These are phyloP conservation scores for Leishmania mexicana DNA, from an alignment of 208 protist species.

Conservation along the genomic window DNA sequence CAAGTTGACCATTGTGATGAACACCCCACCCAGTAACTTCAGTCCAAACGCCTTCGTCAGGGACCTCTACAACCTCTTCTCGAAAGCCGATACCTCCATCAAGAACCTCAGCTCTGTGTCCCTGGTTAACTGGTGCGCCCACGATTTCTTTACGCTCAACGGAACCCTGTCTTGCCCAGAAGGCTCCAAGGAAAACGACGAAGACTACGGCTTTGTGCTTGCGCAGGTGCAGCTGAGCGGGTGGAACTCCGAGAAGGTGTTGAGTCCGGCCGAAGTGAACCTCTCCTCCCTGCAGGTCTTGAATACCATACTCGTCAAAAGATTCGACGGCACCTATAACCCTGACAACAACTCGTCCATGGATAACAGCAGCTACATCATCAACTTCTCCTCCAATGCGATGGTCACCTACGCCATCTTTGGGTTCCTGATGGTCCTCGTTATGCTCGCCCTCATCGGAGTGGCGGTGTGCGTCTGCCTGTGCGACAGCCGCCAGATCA, in stretches of 20 bases:
- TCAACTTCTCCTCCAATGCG: constrained; percentile 9
- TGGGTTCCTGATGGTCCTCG: constrained; percentile 14
- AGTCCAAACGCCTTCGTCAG: neutral
- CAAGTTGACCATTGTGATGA: constrained; percentile 5
- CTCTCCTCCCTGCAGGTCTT: constrained; percentile 2
- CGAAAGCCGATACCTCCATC: constrained; percentile 4
- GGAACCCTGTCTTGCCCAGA: constrained; percentile 13
- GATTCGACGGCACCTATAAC: constrained; percentile 10
- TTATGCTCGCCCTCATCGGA: constrained; percentile 9
- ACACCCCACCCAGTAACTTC: neutral
- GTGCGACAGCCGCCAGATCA: constrained; percentile 12
- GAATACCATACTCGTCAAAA: neutral
- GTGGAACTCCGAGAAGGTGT: neutral
- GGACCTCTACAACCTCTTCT: constrained; percentile 12
- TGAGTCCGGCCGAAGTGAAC: neutral
- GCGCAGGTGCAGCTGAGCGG: constrained; percentile 18
- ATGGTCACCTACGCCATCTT: constrained; percentile 18
- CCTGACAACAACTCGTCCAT: neutral
- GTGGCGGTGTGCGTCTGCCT: constrained; percentile 19
- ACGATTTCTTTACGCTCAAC: neutral
- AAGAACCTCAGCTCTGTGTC: constrained; percentile 12
- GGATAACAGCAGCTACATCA: neutral
- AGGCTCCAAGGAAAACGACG: constrained; percentile 5
- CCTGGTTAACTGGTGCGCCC: constrained; percentile 24
- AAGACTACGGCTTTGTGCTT: constrained; percentile 11